Evolutionary conservation across 768 basidiomycete genomes (phyloP).

Genomic region (Lentinula detonsa): DNA sequence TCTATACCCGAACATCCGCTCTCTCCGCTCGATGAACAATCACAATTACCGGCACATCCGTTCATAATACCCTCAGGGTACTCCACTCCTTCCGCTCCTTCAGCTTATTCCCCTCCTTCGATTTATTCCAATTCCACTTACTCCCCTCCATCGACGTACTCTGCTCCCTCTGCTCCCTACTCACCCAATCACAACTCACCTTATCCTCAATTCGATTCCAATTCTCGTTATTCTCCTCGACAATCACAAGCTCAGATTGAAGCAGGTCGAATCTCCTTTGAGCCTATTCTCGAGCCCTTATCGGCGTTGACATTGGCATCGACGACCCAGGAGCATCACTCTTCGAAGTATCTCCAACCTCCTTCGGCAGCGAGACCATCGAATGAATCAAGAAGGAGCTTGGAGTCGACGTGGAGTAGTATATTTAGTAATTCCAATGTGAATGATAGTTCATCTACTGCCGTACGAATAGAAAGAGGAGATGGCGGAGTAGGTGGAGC

Average conservation of each 20-base stretch:
- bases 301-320: background rate
- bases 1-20: constrained; percentile 38
- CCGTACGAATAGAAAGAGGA: background rate
- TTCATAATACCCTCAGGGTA: background rate
- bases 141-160: background rate
- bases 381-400: constrained; percentile 39
- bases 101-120: constrained; percentile 17
- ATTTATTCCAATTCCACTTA: constrained; percentile 14
- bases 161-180: background rate
- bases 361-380: constrained; percentile 4
- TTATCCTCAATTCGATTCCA: background rate
- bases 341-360: background rate
- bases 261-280: constrained; percentile 45
- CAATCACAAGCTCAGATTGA: too few relatives aligned
- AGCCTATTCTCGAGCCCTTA: constrained; percentile 41
- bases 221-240: constrained; percentile 9
- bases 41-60: background rate
- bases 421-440: constrained; percentile 18
- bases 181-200: background rate
- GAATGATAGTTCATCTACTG: constrained; percentile 20
- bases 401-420: constrained; percentile 39
- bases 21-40: constrained; percentile 4
- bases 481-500: constrained; percentile 12
- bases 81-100: constrained; percentile 10
- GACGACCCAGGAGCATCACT: too few relatives aligned